Conservation (phyloP, 2,329 filamentous ascomycete species). For the Allantophomopsis lycopodina region DNA sequence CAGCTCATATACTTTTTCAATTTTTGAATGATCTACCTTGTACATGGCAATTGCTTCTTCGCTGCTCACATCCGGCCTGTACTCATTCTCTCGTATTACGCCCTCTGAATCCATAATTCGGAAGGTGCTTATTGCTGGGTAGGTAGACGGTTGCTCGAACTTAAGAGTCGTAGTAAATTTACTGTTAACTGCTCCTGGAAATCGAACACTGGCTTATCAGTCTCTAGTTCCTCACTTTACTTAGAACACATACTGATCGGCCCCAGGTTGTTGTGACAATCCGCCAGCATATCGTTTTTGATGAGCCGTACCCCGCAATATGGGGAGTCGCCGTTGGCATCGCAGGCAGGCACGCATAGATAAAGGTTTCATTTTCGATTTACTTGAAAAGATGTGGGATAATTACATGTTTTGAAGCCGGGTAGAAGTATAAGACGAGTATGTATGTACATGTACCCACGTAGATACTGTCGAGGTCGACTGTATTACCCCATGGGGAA, state of each 20-base stretch:
- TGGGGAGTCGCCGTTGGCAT: too few relatives aligned
- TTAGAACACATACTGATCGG: neutral
- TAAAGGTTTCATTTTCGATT: too few relatives aligned
- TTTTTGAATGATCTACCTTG: neutral
- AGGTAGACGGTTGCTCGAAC: slow-evolving; percentile 62
- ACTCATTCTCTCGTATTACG: slow-evolving; percentile 60
- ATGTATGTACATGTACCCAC: too few relatives aligned
- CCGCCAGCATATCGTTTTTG: neutral
- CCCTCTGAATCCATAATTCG: slow-evolving; percentile 86
- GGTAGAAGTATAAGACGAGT: too few relatives aligned
- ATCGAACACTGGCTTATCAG: slow-evolving; percentile 23
- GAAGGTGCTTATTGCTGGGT: slow-evolving; percentile 76
- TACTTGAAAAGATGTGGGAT: too few relatives aligned
- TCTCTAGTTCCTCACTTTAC: neutral
- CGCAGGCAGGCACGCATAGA: too few relatives aligned
- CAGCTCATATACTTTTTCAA: neutral
- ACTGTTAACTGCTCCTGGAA: slow-evolving; percentile 91
- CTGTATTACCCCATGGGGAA: too few relatives aligned
- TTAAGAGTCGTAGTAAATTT: slow-evolving; percentile 72
- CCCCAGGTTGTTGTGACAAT: neutral
- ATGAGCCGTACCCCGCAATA: too few relatives aligned
- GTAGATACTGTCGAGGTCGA: too few relatives aligned
- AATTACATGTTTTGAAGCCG: too few relatives aligned
- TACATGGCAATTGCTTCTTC: slow-evolving; percentile 45
- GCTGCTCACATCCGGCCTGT: slow-evolving; percentile 50